A percentile compares a stretch with the other conserved stretches of the same genome.
phyloP scores from a whole-genome alignment of 2,329 filamentous ascomycete genomes.

The Scedosporium minutisporum region DNA sequence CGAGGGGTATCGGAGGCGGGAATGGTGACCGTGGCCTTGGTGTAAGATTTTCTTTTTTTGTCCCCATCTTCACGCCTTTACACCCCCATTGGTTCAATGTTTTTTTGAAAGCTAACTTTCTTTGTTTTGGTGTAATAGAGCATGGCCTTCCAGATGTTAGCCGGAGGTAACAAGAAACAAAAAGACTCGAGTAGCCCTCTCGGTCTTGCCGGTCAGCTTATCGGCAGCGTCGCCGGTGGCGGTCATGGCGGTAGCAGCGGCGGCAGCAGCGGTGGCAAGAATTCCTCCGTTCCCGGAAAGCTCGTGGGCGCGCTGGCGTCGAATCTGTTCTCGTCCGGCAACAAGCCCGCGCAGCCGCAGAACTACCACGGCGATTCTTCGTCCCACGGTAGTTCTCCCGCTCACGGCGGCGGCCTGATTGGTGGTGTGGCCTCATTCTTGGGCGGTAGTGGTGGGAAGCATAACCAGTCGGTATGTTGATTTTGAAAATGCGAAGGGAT shows the following conservation, averaged over 20 bases:
- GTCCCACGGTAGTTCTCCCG: constrained; percentile 22
- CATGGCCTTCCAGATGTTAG: constrained; percentile 51
- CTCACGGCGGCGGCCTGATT: constrained; percentile 44
- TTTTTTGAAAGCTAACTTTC: constrained; percentile 1
- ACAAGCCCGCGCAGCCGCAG: constrained; percentile 18
- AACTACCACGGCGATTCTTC: constrained; percentile 39
- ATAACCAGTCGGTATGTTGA: constrained; percentile 23
- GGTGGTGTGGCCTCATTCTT: constrained; percentile 44
- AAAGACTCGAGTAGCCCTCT: constrained; percentile 30
- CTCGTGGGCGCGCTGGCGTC: constrained; percentile 48
- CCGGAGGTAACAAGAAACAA: constrained; percentile 36
- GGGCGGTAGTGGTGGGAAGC: constrained; percentile 40
- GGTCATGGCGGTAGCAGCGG: constrained; percentile 17
- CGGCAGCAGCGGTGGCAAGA: constrained; percentile 24
- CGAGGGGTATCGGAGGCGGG: constrained; percentile 39
- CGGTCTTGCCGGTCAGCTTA: constrained; percentile 36
- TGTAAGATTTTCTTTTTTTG: constrained; percentile 34
- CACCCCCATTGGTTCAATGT: neutral
- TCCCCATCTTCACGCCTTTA: constrained; percentile 15
- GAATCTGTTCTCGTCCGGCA: constrained; percentile 39
- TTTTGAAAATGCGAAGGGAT: neutral
- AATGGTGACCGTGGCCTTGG: constrained; percentile 54
- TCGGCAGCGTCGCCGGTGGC: constrained; percentile 34
- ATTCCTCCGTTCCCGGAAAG: constrained; percentile 38
- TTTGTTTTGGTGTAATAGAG: constrained; percentile 26